Percentiles rank a stretch among this genome's conserved stretches.
Evolutionary conservation across 495 filamentous ascomycete genomes (phyloP).

Genomic region (Daldinia grandis): DNA sequence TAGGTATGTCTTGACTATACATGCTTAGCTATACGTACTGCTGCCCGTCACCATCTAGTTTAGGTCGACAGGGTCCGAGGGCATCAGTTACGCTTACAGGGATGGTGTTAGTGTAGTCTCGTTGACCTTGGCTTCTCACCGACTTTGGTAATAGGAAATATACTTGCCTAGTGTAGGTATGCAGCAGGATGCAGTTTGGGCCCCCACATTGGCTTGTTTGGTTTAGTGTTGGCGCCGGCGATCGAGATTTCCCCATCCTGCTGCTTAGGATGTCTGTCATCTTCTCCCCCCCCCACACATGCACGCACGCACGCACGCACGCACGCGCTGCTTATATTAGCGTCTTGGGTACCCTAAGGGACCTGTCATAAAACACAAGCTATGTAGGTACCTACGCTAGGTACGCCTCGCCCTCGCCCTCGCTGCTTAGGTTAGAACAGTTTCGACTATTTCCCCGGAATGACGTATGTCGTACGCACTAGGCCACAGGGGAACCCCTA

Average conservation of each 20-base stretch:
- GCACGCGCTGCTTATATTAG: not conserved
- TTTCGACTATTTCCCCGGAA: not conserved
- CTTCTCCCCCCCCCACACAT: not conserved
- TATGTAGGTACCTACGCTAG: not conserved
- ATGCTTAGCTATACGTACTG: too few species aligned
- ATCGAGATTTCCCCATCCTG: slow-evolving; percentile 7
- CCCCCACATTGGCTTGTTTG: slow-evolving; percentile 13
- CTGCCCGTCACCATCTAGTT: not conserved
- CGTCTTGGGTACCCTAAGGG: not conserved
- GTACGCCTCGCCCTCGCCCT: not conserved
- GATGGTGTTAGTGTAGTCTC: slow-evolving; percentile 1
- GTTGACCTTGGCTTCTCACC: slow-evolving; percentile 15
- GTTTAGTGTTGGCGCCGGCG: slow-evolving; percentile 12
- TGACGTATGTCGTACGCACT: slow-evolving; percentile 22
- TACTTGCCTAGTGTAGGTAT: not conserved
- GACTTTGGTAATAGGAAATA: slow-evolving; percentile 6
- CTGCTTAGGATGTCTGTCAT: not conserved
- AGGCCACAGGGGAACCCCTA: not conserved
- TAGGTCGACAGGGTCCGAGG: not conserved
- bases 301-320: not conserved
- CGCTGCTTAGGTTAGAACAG: not conserved
- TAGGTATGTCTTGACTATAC: slow-evolving; percentile 16
- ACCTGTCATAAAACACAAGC: not conserved
- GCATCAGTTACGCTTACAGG: slow-evolving; percentile 2
- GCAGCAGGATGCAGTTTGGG: not conserved